Conservation (phyloP, 495 filamentous ascomycete genomes). For the Hypoxylon perforatum region DNA sequence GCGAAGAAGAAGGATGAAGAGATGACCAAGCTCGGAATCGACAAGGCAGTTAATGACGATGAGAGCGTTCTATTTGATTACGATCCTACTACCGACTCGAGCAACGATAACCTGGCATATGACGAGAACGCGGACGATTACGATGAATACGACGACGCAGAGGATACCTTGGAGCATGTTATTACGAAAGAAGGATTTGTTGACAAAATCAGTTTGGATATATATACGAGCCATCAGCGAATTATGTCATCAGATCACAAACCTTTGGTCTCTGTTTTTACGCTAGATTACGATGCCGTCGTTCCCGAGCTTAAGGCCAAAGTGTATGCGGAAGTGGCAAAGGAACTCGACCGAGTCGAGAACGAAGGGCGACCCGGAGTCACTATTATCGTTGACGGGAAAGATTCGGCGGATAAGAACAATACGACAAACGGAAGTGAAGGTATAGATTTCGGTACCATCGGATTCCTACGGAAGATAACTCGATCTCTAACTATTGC, state of each 20-base stretch:
- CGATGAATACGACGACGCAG: conserved; percentile 69
- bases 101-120: conserved; percentile 54
- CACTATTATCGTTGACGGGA: conserved; percentile 81
- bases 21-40: conserved; percentile 82
- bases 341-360: conserved; percentile 88
- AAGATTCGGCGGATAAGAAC: conserved; percentile 30
- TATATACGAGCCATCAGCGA: conserved; percentile 87
- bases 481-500: conserved; percentile 80
- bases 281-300: conserved; percentile 83
- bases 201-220: conserved; percentile 72
- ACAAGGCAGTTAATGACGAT: conserved; percentile 80
- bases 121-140: conserved; percentile 62
- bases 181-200: conserved; percentile 66
- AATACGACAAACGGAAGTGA: conserved; percentile 49
- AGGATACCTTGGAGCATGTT: conserved; percentile 53
- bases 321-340: conserved; percentile 86
- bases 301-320: conserved; percentile 83
- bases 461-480: conserved; percentile 73
- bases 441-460: conserved; percentile 79
- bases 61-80: conserved; percentile 91
- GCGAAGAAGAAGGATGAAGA: conserved; percentile 80
- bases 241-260: conserved; percentile 97
- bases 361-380: conserved; percentile 89
- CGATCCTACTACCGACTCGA: conserved; percentile 77
- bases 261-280: conserved; percentile 83